Base-by-base conservation (phyloP, 2,329 filamentous ascomycete species). In the Fusarium sp. region DNA sequence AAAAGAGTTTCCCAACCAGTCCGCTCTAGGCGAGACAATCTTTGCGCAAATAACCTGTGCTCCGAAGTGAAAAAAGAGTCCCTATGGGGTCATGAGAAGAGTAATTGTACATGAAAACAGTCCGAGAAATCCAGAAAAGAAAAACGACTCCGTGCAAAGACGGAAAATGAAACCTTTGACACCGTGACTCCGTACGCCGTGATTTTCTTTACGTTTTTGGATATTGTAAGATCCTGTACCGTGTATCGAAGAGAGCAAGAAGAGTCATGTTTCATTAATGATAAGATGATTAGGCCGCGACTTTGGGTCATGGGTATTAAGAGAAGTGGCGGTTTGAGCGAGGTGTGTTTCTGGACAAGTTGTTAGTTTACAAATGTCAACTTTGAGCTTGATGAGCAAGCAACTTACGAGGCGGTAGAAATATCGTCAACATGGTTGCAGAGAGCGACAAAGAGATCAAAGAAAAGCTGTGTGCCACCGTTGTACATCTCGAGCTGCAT, bases 401-500 rank as follows among this genome's bases (percentile, higher is more conserved):
- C 7, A 15, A 83, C 87, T 84, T 79, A 90, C 87, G 85, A 84
- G 60, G 84, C 82, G 59, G 84, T 86, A 6, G 87, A 86, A 66
- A 91, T 87, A 75, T 91, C 92, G 79, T 90, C 93, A 77, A 97
- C 92, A 78, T 97, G 94, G 79, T 97, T 97, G 82, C 93, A 94
- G 82, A 97, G 89, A 16, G 95, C 94, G 53, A 97, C 95, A 79
- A 97, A 98, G 46, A 97, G 85, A 78, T 97, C 95, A 78, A 97
- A 98, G 84, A 97, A 97, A 63, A 97, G 85, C 76, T 92, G 88
- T 1, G 86, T 92, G 57, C 94, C 94, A 30, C 95, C 95, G 66
- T 90, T 89, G 79, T 92, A 92, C 94, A 98, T 97, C 83, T 97
- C 94, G 73, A 93, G 89, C 82, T 97, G 95, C 94, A 97, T 97